Evolutionary conservation across 2,329 filamentous ascomycete genomes (phyloP), one percentile per base, ranked within the genome.

Genomic region (Exophiala lecanii-corni): DNA sequence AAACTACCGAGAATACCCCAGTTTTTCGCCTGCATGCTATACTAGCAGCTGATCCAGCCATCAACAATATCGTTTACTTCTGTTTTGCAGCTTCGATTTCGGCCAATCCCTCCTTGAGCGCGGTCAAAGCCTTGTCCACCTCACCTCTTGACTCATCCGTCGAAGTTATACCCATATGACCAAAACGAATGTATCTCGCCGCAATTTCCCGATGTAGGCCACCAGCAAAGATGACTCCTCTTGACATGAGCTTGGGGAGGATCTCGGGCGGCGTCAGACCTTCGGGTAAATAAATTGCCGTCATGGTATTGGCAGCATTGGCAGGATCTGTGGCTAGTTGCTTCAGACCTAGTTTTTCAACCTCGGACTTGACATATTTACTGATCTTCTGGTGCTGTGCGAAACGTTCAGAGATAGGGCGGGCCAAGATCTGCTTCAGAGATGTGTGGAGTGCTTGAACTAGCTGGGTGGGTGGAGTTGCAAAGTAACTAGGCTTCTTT

Each of bases 221-320:
- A 47, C 89, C 92, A 17, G 92, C 92, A 63, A 97, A 97, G 47
- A 98, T 79, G 30, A 98, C 86, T 20, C 89, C 89, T 66, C 85
- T 89, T 71, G 86, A 86, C 50, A 87, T 67, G 51, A 98, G 72
- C 61, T 81, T 89, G 9, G 92, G 89, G 40, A 98, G 75, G 23
- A 98, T 73, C 54, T 95, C 86, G 2, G 89, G 77, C 20, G 85
- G 82, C 56, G 83, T 81, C 40, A 97, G 71, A 30, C 76, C 82
- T 49, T 97, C 87, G 2, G 92, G 92, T 42, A 98, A 76, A 67
- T 92, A 96, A 55, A 98, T 92, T 45, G 92, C 91, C 3, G 92
- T 98, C 92, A 98, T 98, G 58, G 86, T 89, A 65, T 94, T 91
- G 31, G 92, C 89, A 70, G 97, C 91, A 67, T 94, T 85, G 58